These are phyloP conservation scores for Psilocybe cyanescens DNA, from an alignment of 768 basidiomycete species.

Conservation along the genomic window DNA sequence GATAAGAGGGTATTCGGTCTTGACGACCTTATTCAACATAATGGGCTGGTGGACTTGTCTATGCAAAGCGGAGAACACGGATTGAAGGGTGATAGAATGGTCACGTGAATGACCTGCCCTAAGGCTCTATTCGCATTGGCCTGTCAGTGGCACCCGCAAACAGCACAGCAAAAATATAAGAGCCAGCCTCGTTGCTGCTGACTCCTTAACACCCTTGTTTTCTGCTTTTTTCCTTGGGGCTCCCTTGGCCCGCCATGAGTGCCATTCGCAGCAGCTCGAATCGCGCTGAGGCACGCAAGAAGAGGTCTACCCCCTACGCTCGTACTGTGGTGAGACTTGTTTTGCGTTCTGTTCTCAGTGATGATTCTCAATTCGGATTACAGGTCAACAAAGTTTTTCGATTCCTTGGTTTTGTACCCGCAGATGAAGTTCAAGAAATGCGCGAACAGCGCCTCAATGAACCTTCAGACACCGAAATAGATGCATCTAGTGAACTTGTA, in stretches of 20 bases:
- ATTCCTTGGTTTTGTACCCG: constrained; percentile 5
- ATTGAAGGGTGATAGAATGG: neutral
- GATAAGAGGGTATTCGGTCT: constrained; percentile 86
- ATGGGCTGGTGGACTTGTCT: constrained; percentile 31
- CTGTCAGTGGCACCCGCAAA: constrained; percentile 11
- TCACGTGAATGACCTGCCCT: constrained; percentile 45
- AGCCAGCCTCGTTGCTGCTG: constrained; percentile 19
- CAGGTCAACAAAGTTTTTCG: constrained; percentile 10
- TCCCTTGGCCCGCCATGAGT: constrained; percentile 48
- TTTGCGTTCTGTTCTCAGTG: neutral
- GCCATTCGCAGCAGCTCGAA: constrained; percentile 47
- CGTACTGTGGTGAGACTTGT: constrained; percentile 19
- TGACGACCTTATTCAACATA: constrained; percentile 54
- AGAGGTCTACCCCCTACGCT: constrained; percentile 54
- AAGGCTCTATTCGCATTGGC: constrained; percentile 20
- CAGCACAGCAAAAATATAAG: constrained; percentile 13
- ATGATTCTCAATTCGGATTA: neutral
- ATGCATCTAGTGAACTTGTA: neutral
- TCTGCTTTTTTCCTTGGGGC: constrained; percentile 20
- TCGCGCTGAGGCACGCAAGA: constrained; percentile 38
- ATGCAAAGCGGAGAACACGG: constrained; percentile 20
- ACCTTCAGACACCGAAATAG: neutral
- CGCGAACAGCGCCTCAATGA: neutral
- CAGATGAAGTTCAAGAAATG: neutral
- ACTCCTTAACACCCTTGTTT: constrained; percentile 14